These are phyloP conservation scores for Kondoa subrosea DNA, from an alignment of 768 basidiomycete species.

Conservation along the genomic window DNA sequence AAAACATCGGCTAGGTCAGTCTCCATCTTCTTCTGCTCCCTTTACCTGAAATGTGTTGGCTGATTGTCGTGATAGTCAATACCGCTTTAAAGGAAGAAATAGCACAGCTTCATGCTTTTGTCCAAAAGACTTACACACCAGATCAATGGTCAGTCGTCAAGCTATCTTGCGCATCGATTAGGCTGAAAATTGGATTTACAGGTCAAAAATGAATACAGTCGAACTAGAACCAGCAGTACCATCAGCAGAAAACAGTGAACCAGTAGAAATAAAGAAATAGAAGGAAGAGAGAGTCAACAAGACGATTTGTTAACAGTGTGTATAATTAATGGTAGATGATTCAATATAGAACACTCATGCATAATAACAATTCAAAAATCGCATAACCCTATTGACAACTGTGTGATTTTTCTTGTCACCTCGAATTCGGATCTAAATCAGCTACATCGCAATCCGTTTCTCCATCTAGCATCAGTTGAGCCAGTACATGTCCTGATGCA, in stretches of 20 bases:
- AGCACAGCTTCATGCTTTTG: background rate
- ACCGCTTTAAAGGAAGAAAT: background rate
- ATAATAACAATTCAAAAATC: too few species aligned
- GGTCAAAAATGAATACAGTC: background rate
- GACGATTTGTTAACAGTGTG: background rate
- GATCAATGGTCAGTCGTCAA: background rate
- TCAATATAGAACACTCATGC: too few species aligned
- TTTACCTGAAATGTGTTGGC: too few species aligned
- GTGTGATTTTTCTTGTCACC: too few species aligned
- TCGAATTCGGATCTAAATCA: background rate
- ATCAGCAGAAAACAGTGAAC: background rate
- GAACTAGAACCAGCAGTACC: background rate
- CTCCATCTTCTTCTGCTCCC: too few species aligned
- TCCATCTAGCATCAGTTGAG: background rate
- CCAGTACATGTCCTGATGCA: background rate
- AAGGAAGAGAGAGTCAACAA: background rate
- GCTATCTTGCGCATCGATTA: background rate
- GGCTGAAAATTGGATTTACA: background rate
- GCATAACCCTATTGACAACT: too few species aligned
- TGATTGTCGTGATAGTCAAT: too few species aligned
- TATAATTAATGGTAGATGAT: too few species aligned
- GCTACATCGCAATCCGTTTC: background rate
- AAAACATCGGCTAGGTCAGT: background rate
- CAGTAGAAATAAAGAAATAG: background rate
- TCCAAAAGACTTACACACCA: background rate